Base-by-base conservation (phyloP, 805 yeast species). In the Yarrowia divulgata region DNA sequence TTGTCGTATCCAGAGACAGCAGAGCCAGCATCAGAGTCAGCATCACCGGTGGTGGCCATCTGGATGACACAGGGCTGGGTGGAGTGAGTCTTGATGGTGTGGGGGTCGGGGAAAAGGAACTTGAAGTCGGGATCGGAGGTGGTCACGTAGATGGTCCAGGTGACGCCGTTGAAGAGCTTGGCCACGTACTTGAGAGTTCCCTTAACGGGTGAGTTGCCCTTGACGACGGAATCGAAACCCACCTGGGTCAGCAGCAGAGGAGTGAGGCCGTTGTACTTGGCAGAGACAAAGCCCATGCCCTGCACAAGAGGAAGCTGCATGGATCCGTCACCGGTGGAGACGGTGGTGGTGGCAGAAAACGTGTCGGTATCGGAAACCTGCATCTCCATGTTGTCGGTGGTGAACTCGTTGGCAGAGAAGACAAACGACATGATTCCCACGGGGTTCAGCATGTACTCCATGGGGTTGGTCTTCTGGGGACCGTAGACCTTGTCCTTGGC, bases 271-370 rank as follows among this genome's bases (percentile, higher is more conserved):
- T 83, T 77, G 73, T 84, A 84, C 34, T 85, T 78, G 35, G 88
- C 91, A 40, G 97, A 89, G 16, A 90, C 85, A 71, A 90, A 87
- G 8, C 97, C 97, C 84, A 84, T 83, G 68, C 98, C 98, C 77
- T 90, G 93, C 7, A 89, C 90, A 68, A 90, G 74, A 4, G 94
- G 93, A 58, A 85, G 71, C 40, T 81, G 81, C 16, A 88, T 78
- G 57, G 77, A 77, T 60, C 84, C 83, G 2, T 73, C 70, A 16
- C 77, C 69, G 9, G 58, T 70, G 67, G 69, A 72, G 45, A 69
- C 79, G 64, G 71, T 79, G 12, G 83, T 86, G 54, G 80, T 78
- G 14, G 83, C 85, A 8, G 90, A 86, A 77, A 87, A 82, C 16
- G 81, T 77, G 49, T 81, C 82, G 81, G 85, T 23, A 78, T 78